Evolutionary conservation across 192 early-diverging fungal species (phyloP).

Genomic region (Entomortierella beljakovae): DNA sequence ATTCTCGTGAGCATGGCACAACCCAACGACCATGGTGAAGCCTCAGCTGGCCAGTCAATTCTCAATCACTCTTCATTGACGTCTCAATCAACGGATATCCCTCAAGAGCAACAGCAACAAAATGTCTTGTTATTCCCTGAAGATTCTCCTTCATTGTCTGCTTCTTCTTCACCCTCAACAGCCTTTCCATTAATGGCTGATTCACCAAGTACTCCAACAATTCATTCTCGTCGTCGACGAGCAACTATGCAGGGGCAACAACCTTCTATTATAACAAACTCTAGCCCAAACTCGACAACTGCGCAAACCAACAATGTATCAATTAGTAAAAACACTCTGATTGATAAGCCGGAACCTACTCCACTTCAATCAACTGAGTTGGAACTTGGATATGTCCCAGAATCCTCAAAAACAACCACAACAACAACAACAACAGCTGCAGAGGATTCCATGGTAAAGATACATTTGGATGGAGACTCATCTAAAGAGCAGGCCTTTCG

Average conservation of each 20-base stretch:
- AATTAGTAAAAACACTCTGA: conserved; percentile 17
- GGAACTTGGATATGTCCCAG: conserved; percentile 38
- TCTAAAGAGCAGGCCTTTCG: conserved; percentile 2
- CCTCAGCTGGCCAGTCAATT: conserved; percentile 4
- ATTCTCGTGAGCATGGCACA: conserved; percentile 24
- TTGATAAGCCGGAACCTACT: conserved; percentile 33
- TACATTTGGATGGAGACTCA: background rate
- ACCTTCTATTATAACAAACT: conserved; percentile 28
- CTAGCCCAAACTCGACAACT: background rate
- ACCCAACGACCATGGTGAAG: conserved; percentile 25
- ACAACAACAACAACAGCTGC: conserved; percentile 18
- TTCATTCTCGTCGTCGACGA: conserved; percentile 45
- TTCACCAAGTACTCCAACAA: conserved; percentile 11
- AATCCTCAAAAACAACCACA: background rate
- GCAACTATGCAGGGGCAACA: conserved; percentile 43
- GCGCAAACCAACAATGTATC: background rate
- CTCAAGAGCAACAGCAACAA: conserved; percentile 10
- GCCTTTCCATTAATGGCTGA: conserved; percentile 9
- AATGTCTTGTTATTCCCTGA: too few species aligned
- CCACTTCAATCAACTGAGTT: conserved; percentile 17
- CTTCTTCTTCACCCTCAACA: conserved; percentile 14
- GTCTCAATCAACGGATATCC: background rate
- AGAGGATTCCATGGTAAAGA: background rate
- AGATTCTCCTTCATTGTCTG: too few species aligned
- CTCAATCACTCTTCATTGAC: background rate